Percentiles rank a stretch among this genome's conserved stretches.
Evolutionary conservation across 1,284 basidiomycete genomes (phyloP).

Genomic region (Porogramme epimiltina): DNA sequence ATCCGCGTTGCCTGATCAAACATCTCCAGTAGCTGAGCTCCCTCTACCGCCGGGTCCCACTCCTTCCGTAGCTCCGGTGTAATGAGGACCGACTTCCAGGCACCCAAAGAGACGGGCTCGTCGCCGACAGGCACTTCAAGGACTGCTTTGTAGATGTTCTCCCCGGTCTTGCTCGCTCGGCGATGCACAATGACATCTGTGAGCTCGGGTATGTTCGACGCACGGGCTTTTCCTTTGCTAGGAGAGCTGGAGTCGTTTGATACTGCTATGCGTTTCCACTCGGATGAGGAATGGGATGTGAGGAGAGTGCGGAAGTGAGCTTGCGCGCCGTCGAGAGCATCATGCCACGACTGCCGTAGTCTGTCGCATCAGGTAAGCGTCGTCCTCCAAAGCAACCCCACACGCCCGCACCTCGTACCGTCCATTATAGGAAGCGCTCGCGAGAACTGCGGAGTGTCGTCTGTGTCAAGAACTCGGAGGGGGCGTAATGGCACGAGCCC

Average conservation of each 20-base stretch:
- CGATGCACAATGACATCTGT: conserved; percentile 73
- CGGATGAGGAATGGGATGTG: conserved; percentile 57
- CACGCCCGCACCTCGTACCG: conserved; percentile 38
- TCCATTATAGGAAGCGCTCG: conserved; percentile 34
- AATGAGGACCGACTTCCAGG: conserved; percentile 81
- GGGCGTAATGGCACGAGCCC: conserved; percentile 10
- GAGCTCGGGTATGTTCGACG: conserved; percentile 54
- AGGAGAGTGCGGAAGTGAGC: conserved; percentile 69
- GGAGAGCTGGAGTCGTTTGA: conserved; percentile 41
- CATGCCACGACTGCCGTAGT: conserved; percentile 74
- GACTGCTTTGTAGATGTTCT: conserved; percentile 81
- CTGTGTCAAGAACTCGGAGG: neutral
- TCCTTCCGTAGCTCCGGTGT: conserved; percentile 86
- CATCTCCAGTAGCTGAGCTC: conserved; percentile 82
- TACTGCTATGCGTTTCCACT: conserved; percentile 72
- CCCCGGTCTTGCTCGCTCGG: conserved; percentile 62
- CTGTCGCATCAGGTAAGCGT: conserved; percentile 36
- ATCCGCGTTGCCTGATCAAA: conserved; percentile 87
- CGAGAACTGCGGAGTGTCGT: conserved; percentile 11
- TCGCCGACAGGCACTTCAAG: conserved; percentile 75
- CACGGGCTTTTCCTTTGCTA: conserved; percentile 63
- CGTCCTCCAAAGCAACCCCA: neutral
- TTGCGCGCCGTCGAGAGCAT: conserved; percentile 71
- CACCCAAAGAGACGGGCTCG: conserved; percentile 67
- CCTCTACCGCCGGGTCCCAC: conserved; percentile 94